phyloP scores from a whole-genome alignment of 495 filamentous ascomycete species.

The Penicillium riverlandense region DNA sequence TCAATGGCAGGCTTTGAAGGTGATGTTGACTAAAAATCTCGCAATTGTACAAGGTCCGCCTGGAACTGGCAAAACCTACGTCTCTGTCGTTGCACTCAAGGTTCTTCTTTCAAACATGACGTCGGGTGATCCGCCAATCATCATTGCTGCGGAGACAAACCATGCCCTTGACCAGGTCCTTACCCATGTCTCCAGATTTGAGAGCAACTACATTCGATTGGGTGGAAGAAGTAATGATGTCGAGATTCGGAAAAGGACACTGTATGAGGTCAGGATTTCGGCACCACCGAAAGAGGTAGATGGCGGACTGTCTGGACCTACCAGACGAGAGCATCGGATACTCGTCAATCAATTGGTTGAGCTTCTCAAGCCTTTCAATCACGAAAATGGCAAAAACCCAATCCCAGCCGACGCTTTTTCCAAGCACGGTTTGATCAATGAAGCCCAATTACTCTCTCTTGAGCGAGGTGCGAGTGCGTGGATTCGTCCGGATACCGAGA shows the following conservation, averaged over 20 bases:
- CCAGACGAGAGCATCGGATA: slow-evolving; percentile 33
- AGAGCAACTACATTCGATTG: slow-evolving; percentile 64
- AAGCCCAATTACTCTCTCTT: slow-evolving; percentile 39
- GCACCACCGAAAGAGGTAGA: slow-evolving; percentile 12
- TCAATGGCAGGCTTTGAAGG: slow-evolving; percentile 59
- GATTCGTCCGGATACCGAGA: slow-evolving; percentile 27
- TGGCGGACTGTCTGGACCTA: slow-evolving; percentile 23
- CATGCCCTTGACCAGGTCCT: slow-evolving; percentile 89
- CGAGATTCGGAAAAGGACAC: slow-evolving; percentile 57
- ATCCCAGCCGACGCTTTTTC: slow-evolving; percentile 27
- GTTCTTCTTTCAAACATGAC: slow-evolving; percentile 57
- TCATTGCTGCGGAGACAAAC: slow-evolving; percentile 84
- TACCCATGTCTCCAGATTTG: slow-evolving; percentile 54
- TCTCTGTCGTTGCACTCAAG: slow-evolving; percentile 65
- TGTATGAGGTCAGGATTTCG: slow-evolving; percentile 51
- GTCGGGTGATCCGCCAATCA: slow-evolving; percentile 59
- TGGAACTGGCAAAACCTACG: slow-evolving; percentile 82
- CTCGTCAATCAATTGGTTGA: slow-evolving; percentile 38
- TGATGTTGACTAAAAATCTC: slow-evolving; percentile 65
- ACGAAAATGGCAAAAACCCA: slow-evolving; percentile 10
- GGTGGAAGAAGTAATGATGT: slow-evolving; percentile 68
- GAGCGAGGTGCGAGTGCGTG: slow-evolving; percentile 42
- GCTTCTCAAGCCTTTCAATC: slow-evolving; percentile 42
- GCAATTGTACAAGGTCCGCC: slow-evolving; percentile 87
- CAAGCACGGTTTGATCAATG: slow-evolving; percentile 37